Conservation (phyloP, 169 alveolate species). For the Amoebophrya sp. region DNA sequence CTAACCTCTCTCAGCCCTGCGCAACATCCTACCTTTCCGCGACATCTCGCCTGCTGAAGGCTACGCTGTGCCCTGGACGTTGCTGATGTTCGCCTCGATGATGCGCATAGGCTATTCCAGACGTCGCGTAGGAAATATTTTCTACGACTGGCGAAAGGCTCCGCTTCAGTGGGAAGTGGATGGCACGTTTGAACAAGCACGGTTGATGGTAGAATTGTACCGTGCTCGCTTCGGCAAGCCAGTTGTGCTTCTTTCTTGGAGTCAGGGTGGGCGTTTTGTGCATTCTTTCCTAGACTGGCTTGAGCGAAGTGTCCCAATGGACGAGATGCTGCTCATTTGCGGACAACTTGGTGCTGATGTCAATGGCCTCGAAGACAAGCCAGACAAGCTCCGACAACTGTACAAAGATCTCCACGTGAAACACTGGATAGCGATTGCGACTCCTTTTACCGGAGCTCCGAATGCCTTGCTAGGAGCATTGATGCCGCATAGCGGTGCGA, state of each 20-base stretch:
- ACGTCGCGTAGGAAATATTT: background rate
- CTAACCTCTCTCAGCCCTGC: too few relatives aligned
- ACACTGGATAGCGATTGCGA: background rate
- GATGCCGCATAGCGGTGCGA: slow-evolving; percentile 9
- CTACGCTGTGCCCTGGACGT: background rate
- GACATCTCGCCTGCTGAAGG: slow-evolving; percentile 1
- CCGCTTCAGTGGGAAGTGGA: background rate
- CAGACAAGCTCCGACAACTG: too few relatives aligned
- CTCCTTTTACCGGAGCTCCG: background rate
- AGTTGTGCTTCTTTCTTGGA: background rate
- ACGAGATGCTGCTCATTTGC: background rate
- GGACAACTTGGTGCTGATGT: too few relatives aligned
- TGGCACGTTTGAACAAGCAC: background rate
- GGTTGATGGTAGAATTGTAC: background rate
- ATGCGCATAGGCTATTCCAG: background rate
- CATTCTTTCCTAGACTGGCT: background rate
- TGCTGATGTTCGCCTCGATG: background rate
- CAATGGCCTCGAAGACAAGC: too few relatives aligned
- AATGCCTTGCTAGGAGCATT: background rate
- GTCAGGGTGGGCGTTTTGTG: background rate
- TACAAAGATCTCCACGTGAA: background rate
- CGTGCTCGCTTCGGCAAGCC: background rate
- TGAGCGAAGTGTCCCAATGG: background rate
- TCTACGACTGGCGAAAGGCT: background rate
- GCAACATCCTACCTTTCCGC: slow-evolving; percentile 3